A percentile compares a stretch with the other conserved stretches of the same genome.
phyloP scores from a whole-genome alignment of 768 basidiomycete species.

The Kwoniella bestiolae region DNA sequence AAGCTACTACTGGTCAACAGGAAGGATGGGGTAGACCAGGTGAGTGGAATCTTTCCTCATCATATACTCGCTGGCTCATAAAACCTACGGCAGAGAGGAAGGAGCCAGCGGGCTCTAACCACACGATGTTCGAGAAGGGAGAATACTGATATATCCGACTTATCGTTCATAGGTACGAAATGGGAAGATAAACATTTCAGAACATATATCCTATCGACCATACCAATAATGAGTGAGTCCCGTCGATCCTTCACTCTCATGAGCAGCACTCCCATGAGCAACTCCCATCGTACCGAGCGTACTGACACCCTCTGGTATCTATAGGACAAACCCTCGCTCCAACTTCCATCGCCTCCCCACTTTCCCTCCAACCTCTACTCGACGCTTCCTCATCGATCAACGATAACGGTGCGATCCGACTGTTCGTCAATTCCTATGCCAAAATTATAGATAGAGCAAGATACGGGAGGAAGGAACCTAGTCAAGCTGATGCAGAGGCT shows the following conservation, averaged over 20 bases:
- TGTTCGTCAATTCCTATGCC: slow-evolving; percentile 44
- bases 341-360: slow-evolving; percentile 22
- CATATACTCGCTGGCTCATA: neutral
- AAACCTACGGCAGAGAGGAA: too few relatives aligned
- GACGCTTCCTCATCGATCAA: slow-evolving; percentile 16
- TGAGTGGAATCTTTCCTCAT: slow-evolving; percentile 18
- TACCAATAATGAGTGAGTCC: slow-evolving; percentile 43
- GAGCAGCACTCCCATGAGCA: too few relatives aligned
- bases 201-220: slow-evolving; percentile 35
- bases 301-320: too few relatives aligned
- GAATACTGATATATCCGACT: too few relatives aligned
- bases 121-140: too few relatives aligned
- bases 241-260: too few relatives aligned
- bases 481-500: slow-evolving; percentile 48
- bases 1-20: slow-evolving; percentile 55
- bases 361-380: slow-evolving; percentile 30
- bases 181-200: slow-evolving; percentile 49
- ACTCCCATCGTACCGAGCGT: neutral
- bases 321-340: slow-evolving; percentile 29
- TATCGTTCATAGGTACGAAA: slow-evolving; percentile 32
- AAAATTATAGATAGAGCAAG: slow-evolving; percentile 45
- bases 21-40: slow-evolving; percentile 58
- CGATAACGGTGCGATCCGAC: slow-evolving; percentile 36
- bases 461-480: slow-evolving; percentile 50
- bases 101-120: too few relatives aligned